Percentiles rank a stretch among this genome's conserved stretches.
Evolutionary conservation across 768 basidiomycete species (phyloP).

Genomic region (Podaxis sp.): DNA sequence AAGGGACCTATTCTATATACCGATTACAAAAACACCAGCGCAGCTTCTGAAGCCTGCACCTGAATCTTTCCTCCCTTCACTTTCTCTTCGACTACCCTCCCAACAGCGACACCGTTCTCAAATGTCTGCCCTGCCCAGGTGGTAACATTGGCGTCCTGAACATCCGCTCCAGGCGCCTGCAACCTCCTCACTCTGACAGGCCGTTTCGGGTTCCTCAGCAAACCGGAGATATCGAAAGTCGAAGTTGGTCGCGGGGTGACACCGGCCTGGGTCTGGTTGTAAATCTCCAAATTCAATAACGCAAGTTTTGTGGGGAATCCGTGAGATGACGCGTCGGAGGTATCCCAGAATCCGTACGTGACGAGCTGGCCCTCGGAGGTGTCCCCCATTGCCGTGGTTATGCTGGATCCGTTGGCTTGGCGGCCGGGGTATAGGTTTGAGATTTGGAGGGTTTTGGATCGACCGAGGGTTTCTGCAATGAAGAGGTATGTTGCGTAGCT

Average conservation of each 20-base stretch:
- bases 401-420: slow-evolving; percentile 50
- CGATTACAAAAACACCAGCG: slow-evolving; percentile 26
- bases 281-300: slow-evolving; percentile 50
- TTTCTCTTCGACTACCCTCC: slow-evolving; percentile 38
- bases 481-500: slow-evolving; percentile 55
- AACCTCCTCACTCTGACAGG: slow-evolving; percentile 39
- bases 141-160: slow-evolving; percentile 41
- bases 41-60: slow-evolving; percentile 31
- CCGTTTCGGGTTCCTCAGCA: slow-evolving; percentile 27
- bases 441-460: slow-evolving; percentile 42
- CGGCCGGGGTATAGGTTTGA: slow-evolving; percentile 52
- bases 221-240: slow-evolving; percentile 47
- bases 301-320: slow-evolving; percentile 45
- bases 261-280: slow-evolving; percentile 43
- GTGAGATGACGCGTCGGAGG: slow-evolving; percentile 22
- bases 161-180: slow-evolving; percentile 49
- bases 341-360: slow-evolving; percentile 52
- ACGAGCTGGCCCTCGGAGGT: slow-evolving; percentile 47
- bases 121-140: slow-evolving; percentile 54
- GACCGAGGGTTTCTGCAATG: slow-evolving; percentile 45
- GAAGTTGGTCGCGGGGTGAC: slow-evolving; percentile 34
- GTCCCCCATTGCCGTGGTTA: slow-evolving; percentile 51
- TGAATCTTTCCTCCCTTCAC: slow-evolving; percentile 26
- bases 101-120: slow-evolving; percentile 39
- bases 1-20: background rate